Evolutionary conservation across 495 filamentous ascomycete species (phyloP), one percentile per base, ranked within the genome.

Genomic region (Chaetomium tenue): DNA sequence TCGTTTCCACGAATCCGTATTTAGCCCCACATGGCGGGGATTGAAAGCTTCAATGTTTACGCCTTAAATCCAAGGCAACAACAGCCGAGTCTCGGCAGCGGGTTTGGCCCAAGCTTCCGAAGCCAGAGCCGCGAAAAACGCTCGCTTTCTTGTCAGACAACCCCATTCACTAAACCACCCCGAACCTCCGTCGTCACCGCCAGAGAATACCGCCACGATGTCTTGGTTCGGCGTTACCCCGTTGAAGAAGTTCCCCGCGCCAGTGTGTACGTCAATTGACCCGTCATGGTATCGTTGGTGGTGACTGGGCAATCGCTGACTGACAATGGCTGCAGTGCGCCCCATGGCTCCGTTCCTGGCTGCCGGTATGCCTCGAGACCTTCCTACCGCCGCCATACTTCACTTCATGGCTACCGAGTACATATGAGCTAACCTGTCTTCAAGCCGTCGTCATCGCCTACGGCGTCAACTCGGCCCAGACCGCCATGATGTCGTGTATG

Each of bases 341-440:
- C 92, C 93, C 67, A 85, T 95, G 86, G 87, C 84, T 73, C 93
- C 93, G 60, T 98, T 97, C 87, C 95, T 89, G 84, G 81, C 84
- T 81, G 93, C 93, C 75, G 92, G 93, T 98, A 93, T 75, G 92
- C 68, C 65, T 8, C 25, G n/a, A 39, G 46, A 44, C 16, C 18
- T 2, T 11, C 40, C 13, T 18, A 2, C 39, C 8, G 40, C 40
- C 33, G 33, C 33, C 5, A 37, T 37, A 12, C 5, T 18, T 2
- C 40, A 15, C 33, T 37, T 37, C 16, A 30, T 50, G 22, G 22
- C 20, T 22, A 13, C 12, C 47, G 47, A 39, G n/a, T 20, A 54
- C 42, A 56, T 11, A 18, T 20, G 13, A 52, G 53, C 56, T 67
- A 44, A 70, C 70, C 65, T 63, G 20, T 37, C 60, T 30, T 4